Evolutionary conservation across 2,329 filamentous ascomycete species (phyloP).

Genomic region (Cladophialophora yegresii): DNA sequence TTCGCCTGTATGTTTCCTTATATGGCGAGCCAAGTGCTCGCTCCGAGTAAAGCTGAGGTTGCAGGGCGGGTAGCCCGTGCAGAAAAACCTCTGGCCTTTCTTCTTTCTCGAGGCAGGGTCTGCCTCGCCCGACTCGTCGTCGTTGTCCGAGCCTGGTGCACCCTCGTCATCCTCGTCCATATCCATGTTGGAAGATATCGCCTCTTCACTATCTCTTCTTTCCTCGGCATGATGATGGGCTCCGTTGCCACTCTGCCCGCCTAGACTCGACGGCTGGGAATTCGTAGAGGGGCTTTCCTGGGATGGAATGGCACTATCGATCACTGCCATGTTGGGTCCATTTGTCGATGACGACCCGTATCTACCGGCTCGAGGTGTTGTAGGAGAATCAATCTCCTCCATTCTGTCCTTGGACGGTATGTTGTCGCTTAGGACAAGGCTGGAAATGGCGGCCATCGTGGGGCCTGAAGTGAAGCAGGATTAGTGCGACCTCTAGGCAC

Average conservation of each 20-base stretch:
- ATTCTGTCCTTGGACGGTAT: conserved; percentile 23
- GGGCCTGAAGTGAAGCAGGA: conserved; percentile 13
- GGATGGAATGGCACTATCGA: conserved; percentile 7
- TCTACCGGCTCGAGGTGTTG: conserved; percentile 30
- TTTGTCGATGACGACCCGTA: conserved; percentile 15
- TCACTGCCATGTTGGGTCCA: conserved; percentile 7
- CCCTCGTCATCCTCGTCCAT: conserved; percentile 59
- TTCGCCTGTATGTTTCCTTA: conserved; percentile 96
- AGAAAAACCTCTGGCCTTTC: conserved; percentile 94
- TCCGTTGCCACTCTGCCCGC: neutral
- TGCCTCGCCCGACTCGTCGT: conserved; percentile 61
- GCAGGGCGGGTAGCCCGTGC: conserved; percentile 91
- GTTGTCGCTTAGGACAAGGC: conserved; percentile 30
- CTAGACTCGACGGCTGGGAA: conserved; percentile 20
- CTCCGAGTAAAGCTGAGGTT: conserved; percentile 93
- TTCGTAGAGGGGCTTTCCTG: conserved; percentile 1
- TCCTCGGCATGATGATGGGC: conserved; percentile 3
- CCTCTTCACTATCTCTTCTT: conserved; percentile 14
- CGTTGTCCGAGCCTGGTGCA: conserved; percentile 64
- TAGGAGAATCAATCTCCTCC: conserved; percentile 34
- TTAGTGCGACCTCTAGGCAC: conserved; percentile 19
- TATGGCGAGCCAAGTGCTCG: conserved; percentile 92
- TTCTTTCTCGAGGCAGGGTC: conserved; percentile 86
- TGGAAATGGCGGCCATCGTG: conserved; percentile 33
- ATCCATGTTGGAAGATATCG: conserved; percentile 20